Percentiles rank a stretch among this genome's conserved stretches.
Evolutionary conservation across 148 eudicot species (phyloP).

Genomic region (Nepenthes mirabilis): DNA sequence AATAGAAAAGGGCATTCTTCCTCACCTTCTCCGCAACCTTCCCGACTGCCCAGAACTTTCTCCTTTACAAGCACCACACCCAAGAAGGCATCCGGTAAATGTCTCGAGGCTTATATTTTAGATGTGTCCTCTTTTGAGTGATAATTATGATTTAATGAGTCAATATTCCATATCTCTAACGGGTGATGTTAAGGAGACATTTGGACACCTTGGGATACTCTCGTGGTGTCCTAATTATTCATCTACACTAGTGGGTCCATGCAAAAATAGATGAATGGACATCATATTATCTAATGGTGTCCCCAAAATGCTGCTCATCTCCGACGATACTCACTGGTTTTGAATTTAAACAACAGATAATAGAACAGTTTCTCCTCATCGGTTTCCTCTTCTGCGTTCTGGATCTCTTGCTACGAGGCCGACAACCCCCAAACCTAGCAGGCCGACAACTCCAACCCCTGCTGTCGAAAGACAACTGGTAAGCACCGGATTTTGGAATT

Average conservation of each 20-base stretch:
- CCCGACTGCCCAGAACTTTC: slow-evolving; percentile 40
- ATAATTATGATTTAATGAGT: too few relatives aligned
- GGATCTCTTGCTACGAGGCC: slow-evolving; percentile 70
- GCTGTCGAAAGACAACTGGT: slow-evolving; percentile 46
- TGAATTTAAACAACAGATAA: slow-evolving; percentile 22
- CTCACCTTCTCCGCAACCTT: slow-evolving; percentile 49
- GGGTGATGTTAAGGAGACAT: too few relatives aligned
- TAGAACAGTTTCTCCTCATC: slow-evolving; percentile 70
- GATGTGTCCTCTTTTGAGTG: background rate
- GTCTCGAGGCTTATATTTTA: background rate
- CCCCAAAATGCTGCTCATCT: too few relatives aligned
- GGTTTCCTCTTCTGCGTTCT: slow-evolving; percentile 62
- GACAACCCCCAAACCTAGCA: slow-evolving; percentile 29
- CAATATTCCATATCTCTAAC: too few relatives aligned
- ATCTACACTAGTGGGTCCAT: too few relatives aligned
- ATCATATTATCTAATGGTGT: too few relatives aligned
- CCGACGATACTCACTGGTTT: too few relatives aligned
- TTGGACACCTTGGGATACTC: background rate
- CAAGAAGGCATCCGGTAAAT: slow-evolving; percentile 52
- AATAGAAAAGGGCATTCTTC: slow-evolving; percentile 56
- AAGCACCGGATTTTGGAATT: slow-evolving; percentile 6
- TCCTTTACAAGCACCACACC: slow-evolving; percentile 29
- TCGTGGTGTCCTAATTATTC: background rate
- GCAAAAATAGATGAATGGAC: too few relatives aligned
- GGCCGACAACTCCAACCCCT: slow-evolving; percentile 39